These are phyloP conservation scores for Phytophthora citrophthora DNA, from an alignment of 352 stramenopile species.

Conservation along the genomic window DNA sequence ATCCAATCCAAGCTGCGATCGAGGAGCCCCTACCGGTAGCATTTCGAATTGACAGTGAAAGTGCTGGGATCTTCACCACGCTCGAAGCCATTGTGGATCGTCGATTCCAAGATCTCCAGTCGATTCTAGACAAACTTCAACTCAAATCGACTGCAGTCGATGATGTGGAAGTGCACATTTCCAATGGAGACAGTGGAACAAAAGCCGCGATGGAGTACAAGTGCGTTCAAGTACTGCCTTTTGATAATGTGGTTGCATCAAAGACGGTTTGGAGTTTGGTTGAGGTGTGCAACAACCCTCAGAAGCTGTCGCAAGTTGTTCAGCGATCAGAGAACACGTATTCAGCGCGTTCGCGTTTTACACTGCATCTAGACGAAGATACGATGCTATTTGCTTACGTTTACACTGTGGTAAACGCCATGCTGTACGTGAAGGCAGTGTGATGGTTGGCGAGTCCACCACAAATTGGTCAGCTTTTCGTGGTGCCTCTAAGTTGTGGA, in stretches of 20 bases:
- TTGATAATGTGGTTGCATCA: background rate
- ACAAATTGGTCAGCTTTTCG: background rate
- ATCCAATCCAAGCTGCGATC: too few species aligned
- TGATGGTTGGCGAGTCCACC: background rate
- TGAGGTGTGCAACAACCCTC: background rate
- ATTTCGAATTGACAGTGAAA: constrained; percentile 1
- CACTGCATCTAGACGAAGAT: background rate
- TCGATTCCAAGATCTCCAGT: constrained; percentile 3
- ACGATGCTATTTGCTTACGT: background rate
- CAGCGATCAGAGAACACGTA: background rate
- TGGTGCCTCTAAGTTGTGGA: too few species aligned
- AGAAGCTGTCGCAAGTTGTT: background rate
- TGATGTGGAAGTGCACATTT: constrained; percentile 7
- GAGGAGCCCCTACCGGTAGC: too few species aligned
- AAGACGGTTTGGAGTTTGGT: background rate
- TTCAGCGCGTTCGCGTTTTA: too few species aligned
- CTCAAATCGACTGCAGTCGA: background rate
- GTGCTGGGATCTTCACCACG: background rate
- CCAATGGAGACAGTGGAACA: background rate
- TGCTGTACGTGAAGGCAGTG: background rate
- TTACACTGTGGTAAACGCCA: background rate
- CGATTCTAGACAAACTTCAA: background rate
- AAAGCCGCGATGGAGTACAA: constrained; percentile 6
- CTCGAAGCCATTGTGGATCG: constrained; percentile 6
- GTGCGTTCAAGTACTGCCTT: constrained; percentile 2